These are phyloP conservation scores for Saccharomycopsis babjevae DNA, from an alignment of 805 yeast species.

Conservation along the genomic window DNA sequence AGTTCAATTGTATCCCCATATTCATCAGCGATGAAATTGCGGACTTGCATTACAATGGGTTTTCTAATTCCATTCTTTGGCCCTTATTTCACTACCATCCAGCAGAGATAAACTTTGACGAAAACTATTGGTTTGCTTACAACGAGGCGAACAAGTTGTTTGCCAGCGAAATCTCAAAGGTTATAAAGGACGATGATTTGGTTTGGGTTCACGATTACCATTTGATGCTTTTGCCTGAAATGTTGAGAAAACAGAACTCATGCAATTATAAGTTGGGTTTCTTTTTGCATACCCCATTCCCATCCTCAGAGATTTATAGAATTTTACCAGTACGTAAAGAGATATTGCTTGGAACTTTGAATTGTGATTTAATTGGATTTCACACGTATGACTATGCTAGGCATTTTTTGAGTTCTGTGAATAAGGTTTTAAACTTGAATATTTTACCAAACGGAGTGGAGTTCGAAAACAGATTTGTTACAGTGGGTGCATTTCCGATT, in stretches of 20 bases:
- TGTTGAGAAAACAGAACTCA: conserved; percentile 59
- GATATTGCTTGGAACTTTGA: conserved; percentile 80
- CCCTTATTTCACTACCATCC: conserved; percentile 98
- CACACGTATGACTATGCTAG: conserved; percentile 99
- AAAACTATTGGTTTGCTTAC: conserved; percentile 95
- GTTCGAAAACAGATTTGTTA: conserved; percentile 62
- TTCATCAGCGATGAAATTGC: conserved; percentile 83
- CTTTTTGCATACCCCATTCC: conserved; percentile 96
- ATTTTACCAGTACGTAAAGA: conserved; percentile 93
- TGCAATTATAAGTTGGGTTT: conserved; percentile 73
- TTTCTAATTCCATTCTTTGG: conserved; percentile 91
- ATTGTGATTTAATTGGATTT: conserved; percentile 93
- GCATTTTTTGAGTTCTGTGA: conserved; percentile 85
- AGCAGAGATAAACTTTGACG: conserved; percentile 97
- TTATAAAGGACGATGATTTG: conserved; percentile 71
- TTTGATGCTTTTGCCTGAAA: conserved; percentile 85
- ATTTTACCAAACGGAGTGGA: conserved; percentile 89
- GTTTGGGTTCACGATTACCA: conserved; percentile 99
- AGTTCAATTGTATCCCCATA: conserved; percentile 86
- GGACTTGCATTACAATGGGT: conserved; percentile 93
- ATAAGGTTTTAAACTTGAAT: conserved; percentile 68
- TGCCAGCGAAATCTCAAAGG: conserved; percentile 60
- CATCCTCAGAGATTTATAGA: conserved; percentile 91
- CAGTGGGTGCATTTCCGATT: conserved; percentile 96
- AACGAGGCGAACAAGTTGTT: conserved; percentile 82